Evolutionary conservation across 805 yeast genomes (phyloP).

Genomic region (Saccharomycopsis fodiens): DNA sequence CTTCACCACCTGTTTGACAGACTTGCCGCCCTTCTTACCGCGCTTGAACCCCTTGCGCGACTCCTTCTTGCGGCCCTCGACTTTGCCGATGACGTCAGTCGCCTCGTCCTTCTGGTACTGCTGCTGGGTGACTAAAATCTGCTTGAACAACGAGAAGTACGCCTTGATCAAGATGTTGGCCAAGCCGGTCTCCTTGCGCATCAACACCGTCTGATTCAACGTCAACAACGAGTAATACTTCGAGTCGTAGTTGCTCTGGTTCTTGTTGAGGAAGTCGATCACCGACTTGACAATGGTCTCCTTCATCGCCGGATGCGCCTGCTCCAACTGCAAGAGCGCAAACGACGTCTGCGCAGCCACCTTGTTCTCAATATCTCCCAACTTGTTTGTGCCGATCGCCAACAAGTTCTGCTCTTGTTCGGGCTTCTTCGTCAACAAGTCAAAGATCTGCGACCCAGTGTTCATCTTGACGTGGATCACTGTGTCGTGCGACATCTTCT

Average conservation of each 20-base stretch:
- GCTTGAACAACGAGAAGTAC: slow-evolving; percentile 81
- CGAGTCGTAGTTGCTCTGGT: slow-evolving; percentile 75
- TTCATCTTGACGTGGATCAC: slow-evolving; percentile 81
- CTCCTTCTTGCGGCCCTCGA: slow-evolving; percentile 33
- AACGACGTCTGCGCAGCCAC: slow-evolving; percentile 86
- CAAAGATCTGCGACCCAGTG: slow-evolving; percentile 69
- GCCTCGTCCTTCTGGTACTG: slow-evolving; percentile 32
- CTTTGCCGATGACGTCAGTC: slow-evolving; percentile 25
- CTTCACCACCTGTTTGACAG: slow-evolving; percentile 54
- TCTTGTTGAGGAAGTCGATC: slow-evolving; percentile 70
- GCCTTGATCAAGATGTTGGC: slow-evolving; percentile 80
- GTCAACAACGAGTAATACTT: slow-evolving; percentile 84
- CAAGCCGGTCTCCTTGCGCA: slow-evolving; percentile 65
- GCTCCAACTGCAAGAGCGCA: slow-evolving; percentile 70
- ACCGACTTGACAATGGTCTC: slow-evolving; percentile 69
- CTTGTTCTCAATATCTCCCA: slow-evolving; percentile 88
- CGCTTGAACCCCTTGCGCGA: slow-evolving; percentile 62
- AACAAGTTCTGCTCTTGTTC: slow-evolving; percentile 93
- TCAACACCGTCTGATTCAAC: slow-evolving; percentile 85
- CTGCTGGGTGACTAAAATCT: slow-evolving; percentile 65
- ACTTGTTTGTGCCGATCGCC: slow-evolving; percentile 82
- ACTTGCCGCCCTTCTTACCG: slow-evolving; percentile 73
- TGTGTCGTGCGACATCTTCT: slow-evolving; percentile 81
- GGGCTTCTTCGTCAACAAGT: slow-evolving; percentile 75
- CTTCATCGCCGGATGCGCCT: slow-evolving; percentile 95